Base-by-base conservation (phyloP, 768 basidiomycete genomes). In the Mycena polygramma region DNA sequence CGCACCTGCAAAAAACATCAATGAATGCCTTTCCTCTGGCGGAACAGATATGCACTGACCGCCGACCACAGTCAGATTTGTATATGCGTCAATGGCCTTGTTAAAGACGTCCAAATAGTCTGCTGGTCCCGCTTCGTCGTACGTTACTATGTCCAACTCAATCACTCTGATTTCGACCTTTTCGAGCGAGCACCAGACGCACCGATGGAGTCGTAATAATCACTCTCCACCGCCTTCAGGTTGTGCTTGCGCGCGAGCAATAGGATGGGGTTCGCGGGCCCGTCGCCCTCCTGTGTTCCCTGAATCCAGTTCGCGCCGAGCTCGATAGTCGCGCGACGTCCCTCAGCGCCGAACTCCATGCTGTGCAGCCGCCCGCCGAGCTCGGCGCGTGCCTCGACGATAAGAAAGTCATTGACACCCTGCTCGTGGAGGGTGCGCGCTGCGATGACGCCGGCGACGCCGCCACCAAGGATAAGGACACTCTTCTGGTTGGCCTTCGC, bases 381-480 rank as follows among this genome's bases (percentile, higher is more conserved):
- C 73, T 87, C 86, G 24, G 75, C 64, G n/a, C 86, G 83, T 1
- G 85, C 91, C 64, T 92, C 91, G 24, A 92, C 74, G 55, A 93
- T 82, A 63, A 90, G 75, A 74, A 90, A 91, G 74, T 90, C 82
- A n/a, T 84, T 70, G 71, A 91, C 83, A 7, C 88, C 88, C 26
- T 83, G 79, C 55, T 85, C 78, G 54, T 90, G 83, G 10, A 91
- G 81, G 0, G 89, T 87, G 36, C 87, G 85, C 15, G 92, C 91
- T 13, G 91, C 90, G 43, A 89, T 89, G 22, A 92, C 80, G 13
- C 91, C 91, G 7, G 91, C 80, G 48, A 92, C 85, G 11, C 91
- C 91, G 39, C 89, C 91, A 7, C 91, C 91, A 30, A 92, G 83
- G 60, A 92, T 88, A 48, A 92, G 84, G 17, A 91, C 85, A 22